Conservation (phyloP, 345 rosid species). For the Durio zibethinus region DNA sequence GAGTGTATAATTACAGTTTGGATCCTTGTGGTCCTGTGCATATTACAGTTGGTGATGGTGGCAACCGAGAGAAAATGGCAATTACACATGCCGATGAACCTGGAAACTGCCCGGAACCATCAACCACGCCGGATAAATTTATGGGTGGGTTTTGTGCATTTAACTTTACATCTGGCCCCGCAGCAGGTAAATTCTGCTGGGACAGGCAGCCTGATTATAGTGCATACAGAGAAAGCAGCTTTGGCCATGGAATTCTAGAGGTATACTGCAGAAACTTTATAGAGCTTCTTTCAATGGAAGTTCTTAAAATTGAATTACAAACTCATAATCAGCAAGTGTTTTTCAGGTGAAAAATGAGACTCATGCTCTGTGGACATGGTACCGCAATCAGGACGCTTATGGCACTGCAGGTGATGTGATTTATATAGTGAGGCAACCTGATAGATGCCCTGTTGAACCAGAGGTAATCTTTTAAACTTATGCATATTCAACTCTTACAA, state of each 20-base stretch:
- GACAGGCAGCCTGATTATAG: conserved; percentile 68
- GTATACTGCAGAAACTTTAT: conserved; percentile 27
- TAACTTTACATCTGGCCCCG: conserved; percentile 64
- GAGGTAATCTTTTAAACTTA: conserved; percentile 13
- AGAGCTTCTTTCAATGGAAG: not conserved
- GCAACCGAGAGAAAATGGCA: conserved; percentile 66
- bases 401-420: conserved; percentile 47
- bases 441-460: conserved; percentile 37
- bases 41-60: conserved; percentile 79
- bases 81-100: conserved; percentile 75
- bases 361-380: conserved; percentile 92
- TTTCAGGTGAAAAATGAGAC: conserved; percentile 79
- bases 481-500: not conserved
- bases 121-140: conserved; percentile 46
- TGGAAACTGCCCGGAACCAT: conserved; percentile 69
- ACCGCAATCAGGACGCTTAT: conserved; percentile 64
- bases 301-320: not conserved
- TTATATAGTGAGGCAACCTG: conserved; percentile 72
- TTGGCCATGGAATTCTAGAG: conserved; percentile 94
- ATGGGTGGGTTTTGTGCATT: conserved; percentile 59
- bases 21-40: conserved; percentile 85
- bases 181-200: conserved; percentile 64
- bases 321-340: not conserved
- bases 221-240: conserved; percentile 90
- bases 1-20: conserved; percentile 70